phyloP scores from a whole-genome alignment of 2,329 filamentous ascomycete genomes.

The Dactylellina sp. region DNA sequence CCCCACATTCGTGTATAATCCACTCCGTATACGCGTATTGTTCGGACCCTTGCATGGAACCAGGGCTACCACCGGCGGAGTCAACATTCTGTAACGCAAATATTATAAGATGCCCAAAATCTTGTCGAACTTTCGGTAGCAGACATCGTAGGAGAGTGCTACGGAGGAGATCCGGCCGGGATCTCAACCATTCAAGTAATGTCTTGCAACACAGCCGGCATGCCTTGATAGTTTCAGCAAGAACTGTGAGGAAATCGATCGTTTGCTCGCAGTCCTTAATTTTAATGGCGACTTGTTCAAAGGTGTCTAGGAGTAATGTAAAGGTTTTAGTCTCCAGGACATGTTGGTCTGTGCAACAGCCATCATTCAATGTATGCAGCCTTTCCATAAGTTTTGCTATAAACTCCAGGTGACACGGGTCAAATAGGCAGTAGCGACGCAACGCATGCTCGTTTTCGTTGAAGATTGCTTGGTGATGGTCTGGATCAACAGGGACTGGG shows the following conservation, averaged over 20 bases:
- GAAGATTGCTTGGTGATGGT: constrained; percentile 71
- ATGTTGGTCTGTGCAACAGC: constrained; percentile 67
- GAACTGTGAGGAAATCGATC: constrained; percentile 68
- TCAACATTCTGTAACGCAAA: constrained; percentile 58
- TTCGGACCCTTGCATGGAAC: constrained; percentile 47
- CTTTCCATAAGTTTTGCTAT: constrained; percentile 73
- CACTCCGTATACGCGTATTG: constrained; percentile 54
- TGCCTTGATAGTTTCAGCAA: constrained; percentile 67
- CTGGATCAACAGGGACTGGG: constrained; percentile 61
- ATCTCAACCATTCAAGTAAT: constrained; percentile 58
- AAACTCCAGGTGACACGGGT: constrained; percentile 77
- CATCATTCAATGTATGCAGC: constrained; percentile 67
- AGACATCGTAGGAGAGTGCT: constrained; percentile 59
- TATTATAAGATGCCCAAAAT: constrained; percentile 58
- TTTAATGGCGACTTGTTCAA: constrained; percentile 80
- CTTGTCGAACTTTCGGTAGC: constrained; percentile 58
- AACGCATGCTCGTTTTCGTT: constrained; percentile 79
- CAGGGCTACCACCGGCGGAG: constrained; percentile 33
- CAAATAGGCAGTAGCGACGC: constrained; percentile 82
- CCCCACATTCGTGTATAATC: constrained; percentile 57
- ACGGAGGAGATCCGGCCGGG: constrained; percentile 52
- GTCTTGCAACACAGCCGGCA: constrained; percentile 57
- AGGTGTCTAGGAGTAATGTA: constrained; percentile 69
- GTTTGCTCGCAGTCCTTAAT: constrained; percentile 76
- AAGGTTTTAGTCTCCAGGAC: constrained; percentile 65